Percentiles rank a stretch among this genome's conserved stretches.
These are phyloP conservation scores for Eucalyptus tenuipes DNA, from an alignment of 345 rosid species.

Conservation along the genomic window DNA sequence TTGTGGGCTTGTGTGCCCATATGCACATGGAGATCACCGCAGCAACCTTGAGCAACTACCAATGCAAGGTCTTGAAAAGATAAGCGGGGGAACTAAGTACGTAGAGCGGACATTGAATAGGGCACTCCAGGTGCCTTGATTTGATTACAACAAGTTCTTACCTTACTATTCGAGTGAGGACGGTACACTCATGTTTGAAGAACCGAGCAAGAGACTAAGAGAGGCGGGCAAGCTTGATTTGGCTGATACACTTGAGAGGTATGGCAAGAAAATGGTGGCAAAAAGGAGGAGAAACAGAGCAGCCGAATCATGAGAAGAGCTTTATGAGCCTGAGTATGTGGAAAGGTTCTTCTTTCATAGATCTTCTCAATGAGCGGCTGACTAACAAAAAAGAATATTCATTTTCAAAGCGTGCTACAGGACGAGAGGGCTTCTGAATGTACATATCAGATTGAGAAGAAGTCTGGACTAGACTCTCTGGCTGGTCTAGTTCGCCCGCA, in stretches of 20 bases:
- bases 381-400: neutral
- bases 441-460: neutral
- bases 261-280: constrained; percentile 81
- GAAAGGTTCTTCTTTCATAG: neutral
- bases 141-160: constrained; percentile 78
- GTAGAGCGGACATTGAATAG: constrained; percentile 55
- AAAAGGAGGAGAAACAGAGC: constrained; percentile 59
- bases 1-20: neutral
- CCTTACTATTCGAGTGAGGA: constrained; percentile 63
- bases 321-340: neutral
- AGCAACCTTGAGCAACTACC: neutral
- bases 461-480: neutral
- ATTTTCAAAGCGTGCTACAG: neutral
- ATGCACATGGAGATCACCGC: neutral
- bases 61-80: constrained; percentile 7
- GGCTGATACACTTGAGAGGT: constrained; percentile 70
- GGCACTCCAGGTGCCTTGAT: constrained; percentile 67
- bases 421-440: neutral
- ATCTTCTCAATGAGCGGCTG: neutral
- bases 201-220: constrained; percentile 49
- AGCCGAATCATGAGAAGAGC: neutral
- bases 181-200: constrained; percentile 62
- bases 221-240: constrained; percentile 57
- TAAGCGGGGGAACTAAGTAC: constrained; percentile 75
- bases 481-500: neutral